Conservation (phyloP, 192 early-diverging fungal species). For the Coemansia sp. region DNA sequence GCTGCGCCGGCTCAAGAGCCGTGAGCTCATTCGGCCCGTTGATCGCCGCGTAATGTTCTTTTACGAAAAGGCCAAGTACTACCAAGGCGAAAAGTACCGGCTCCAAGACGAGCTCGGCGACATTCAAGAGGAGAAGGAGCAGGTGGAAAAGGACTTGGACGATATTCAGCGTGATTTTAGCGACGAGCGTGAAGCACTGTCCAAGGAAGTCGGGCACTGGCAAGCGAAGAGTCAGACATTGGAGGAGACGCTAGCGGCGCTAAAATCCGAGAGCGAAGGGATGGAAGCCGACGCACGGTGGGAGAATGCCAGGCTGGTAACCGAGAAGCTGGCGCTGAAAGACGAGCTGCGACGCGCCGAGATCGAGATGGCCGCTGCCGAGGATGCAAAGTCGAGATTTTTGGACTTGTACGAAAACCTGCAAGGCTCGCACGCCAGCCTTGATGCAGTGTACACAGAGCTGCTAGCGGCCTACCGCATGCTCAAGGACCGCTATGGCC, state of each 20-base stretch:
- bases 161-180: slow-evolving; percentile 50
- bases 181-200: slow-evolving; percentile 45
- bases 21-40: slow-evolving; percentile 30
- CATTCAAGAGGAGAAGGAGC: slow-evolving; percentile 35
- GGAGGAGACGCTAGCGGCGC: slow-evolving; percentile 23
- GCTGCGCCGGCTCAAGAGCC: slow-evolving; percentile 43
- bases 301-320: slow-evolving; percentile 45
- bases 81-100: slow-evolving; percentile 52
- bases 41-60: slow-evolving; percentile 52
- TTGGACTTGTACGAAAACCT: slow-evolving; percentile 41
- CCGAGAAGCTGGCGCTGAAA: slow-evolving; percentile 45
- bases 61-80: slow-evolving; percentile 54
- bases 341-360: slow-evolving; percentile 50
- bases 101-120: slow-evolving; percentile 45
- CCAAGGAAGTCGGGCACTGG: slow-evolving; percentile 48
- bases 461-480: slow-evolving; percentile 38
- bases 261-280: slow-evolving; percentile 27
- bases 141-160: slow-evolving; percentile 47
- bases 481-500: slow-evolving; percentile 36
- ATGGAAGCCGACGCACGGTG: slow-evolving; percentile 43
- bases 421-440: slow-evolving; percentile 26
- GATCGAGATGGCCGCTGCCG: slow-evolving; percentile 42
- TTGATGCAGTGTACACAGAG: slow-evolving; percentile 40
- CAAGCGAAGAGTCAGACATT: slow-evolving; percentile 35
- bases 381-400: slow-evolving; percentile 34